Percentiles rank a stretch among this genome's conserved stretches.
Conservation (phyloP, 2,329 filamentous ascomycete species). For the Monilinia fructigena region DNA sequence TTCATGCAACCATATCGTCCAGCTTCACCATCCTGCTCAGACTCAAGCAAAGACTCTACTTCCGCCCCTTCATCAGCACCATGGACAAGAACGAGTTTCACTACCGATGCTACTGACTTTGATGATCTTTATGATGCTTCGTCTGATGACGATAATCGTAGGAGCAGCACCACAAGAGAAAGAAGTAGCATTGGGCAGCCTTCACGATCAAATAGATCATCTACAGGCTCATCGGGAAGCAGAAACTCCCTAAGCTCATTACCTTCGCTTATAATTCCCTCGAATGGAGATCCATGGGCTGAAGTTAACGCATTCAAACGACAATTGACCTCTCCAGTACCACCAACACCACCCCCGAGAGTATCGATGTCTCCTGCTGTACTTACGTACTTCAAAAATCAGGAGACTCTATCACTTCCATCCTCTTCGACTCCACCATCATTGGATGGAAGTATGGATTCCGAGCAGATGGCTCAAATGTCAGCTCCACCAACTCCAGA, state of each 20-base stretch:
- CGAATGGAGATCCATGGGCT: conserved; percentile 47
- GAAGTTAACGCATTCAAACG: conserved; percentile 49
- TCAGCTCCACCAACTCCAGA: conserved; percentile 85
- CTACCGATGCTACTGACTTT: conserved; percentile 69
- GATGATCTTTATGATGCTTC: conserved; percentile 84
- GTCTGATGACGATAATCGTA: conserved; percentile 66
- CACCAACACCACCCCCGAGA: conserved; percentile 62
- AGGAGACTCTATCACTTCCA: conserved; percentile 71
- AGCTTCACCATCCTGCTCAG: conserved; percentile 59
- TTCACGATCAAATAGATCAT: conserved; percentile 33
- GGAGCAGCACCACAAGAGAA: conserved; percentile 41
- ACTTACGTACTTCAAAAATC: conserved; percentile 68
- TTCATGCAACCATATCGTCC: conserved; percentile 57
- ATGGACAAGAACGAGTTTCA: conserved; percentile 62
- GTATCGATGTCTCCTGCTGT: conserved; percentile 75
- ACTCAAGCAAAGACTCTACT: conserved; percentile 51
- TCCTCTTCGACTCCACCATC: conserved; percentile 80
- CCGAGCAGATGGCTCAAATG: conserved; percentile 79
- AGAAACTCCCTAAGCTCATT: conserved; percentile 41
- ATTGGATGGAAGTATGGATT: conserved; percentile 77
- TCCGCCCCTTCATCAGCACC: conserved; percentile 56
- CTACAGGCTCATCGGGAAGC: conserved; percentile 31
- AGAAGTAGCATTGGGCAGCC: conserved; percentile 35
- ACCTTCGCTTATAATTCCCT: conserved; percentile 52
- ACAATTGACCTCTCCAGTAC: conserved; percentile 54